Base-by-base conservation (phyloP, 257 asterid species). In the Salvia splendens region DNA sequence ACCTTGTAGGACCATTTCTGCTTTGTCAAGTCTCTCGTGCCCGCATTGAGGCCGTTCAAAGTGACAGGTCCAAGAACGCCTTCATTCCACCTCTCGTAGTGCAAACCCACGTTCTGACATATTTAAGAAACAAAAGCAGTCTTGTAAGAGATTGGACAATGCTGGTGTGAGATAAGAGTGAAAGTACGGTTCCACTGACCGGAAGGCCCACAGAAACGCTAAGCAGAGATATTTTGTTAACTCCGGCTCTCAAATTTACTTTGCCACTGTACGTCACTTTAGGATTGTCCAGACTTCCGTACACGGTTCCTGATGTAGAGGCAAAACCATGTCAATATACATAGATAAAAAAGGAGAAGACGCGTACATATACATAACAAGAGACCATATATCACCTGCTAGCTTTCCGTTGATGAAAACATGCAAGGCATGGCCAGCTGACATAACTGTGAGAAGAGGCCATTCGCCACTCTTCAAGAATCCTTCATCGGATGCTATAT, bases 41-140 rank as follows among this genome's bases (percentile, higher is more conserved):
- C 97, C 73, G 79, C 90, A 14, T 90, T 71, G 60, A 93, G 88
- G 32, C 99, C 95, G 30, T 77, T 76, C 80, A 93, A 73, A 56
- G 84, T 81, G 52, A 91, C 77, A 0, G 99, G 97, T 69, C 99
- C 97, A 28, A 93, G 89, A 77, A 93, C 91, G 59, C 97, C 99
- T 0, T 84, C 61, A 55, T 85, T 93, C 91, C 91, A 88, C 24
- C 74, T 82, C 82, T 93, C 99, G 24, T 75, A 93, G 77, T 90
- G 96, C 64, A 82, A 2, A 3, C 97, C 95, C 4, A 84, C 94
- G 52, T 91, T 88, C 97, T 93, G 92, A 73, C 64, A 77, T 12
- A 8, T 49, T 15, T 40, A 6, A 30, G 28, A 60, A 24, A 55
- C 8, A 69, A 16, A 45, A 24, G 24, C 0, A 3, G 7, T 2